A percentile compares a stretch with the other conserved stretches of the same genome.
Conservation (phyloP, 129 eudicot species). For the Flaveria sonorensis region DNA sequence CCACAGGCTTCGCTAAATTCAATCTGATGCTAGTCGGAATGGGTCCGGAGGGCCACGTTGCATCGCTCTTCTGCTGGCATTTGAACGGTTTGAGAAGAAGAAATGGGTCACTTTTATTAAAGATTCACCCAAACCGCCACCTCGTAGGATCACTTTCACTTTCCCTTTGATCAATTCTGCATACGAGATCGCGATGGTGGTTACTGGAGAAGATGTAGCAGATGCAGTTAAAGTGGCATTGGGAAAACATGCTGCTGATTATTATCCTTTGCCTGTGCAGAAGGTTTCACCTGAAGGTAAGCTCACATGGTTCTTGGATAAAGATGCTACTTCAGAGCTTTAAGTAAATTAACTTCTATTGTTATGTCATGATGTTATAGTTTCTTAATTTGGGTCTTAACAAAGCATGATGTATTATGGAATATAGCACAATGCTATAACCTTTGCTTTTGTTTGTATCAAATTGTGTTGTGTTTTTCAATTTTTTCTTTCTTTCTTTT, state of each 20-base stretch:
- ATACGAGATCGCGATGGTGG: conserved; percentile 59
- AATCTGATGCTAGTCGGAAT: conserved; percentile 71
- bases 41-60: conserved; percentile 83
- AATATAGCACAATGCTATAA: too few species aligned
- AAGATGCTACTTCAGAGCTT: conserved; percentile 46
- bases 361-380: neutral
- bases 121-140: conserved; percentile 78
- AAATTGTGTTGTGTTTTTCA: neutral
- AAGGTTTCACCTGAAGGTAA: conserved; percentile 53
- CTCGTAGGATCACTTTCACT: conserved; percentile 72
- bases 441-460: neutral
- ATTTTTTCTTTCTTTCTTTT: neutral
- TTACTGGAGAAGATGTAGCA: conserved; percentile 57
- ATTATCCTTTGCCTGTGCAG: conserved; percentile 42
- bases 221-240: conserved; percentile 49
- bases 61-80: conserved; percentile 61
- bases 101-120: conserved; percentile 71
- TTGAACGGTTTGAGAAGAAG: conserved; percentile 51
- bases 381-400: neutral
- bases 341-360: neutral
- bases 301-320: conserved; percentile 64
- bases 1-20: conserved; percentile 55
- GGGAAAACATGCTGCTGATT: conserved; percentile 29
- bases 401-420: neutral
- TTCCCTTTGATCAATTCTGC: conserved; percentile 78